Evolutionary conservation across 352 stramenopile genomes (phyloP), one percentile per base, ranked within the genome.

Genomic region (Thraustochytrium sp.): DNA sequence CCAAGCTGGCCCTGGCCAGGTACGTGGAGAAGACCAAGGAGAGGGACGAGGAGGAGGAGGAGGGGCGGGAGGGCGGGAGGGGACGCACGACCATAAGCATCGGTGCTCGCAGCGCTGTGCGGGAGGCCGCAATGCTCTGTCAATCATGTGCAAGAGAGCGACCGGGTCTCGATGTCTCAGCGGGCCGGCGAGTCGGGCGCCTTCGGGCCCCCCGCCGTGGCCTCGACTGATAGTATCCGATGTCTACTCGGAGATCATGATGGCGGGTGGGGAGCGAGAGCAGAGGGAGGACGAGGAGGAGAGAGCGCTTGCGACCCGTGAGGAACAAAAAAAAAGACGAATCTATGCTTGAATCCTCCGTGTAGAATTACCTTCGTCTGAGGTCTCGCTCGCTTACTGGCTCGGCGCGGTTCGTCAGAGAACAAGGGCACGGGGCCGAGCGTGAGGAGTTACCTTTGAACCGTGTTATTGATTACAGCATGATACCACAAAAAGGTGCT

Each of bases 401-500:
- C 21, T 8, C 5, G 8, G 31, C 62, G 62, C 21, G 62, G 5
- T 54, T 74, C 29, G 31, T 5, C 26, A 8, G 36, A 4, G 18
- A 55, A 11, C 1, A 29, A 13, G 18, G 26, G 36, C 18, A 29
- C 61, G 18, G 23, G 42, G 42, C 29, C 29, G 46, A 62, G 42
- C 26, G 64, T 29, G 49, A 62, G 16, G 18, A 62, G 68, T 37
- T 61, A 46, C 49, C 26, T 62, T 73, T 77, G 65, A 62, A 62
- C 65, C 65, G 65, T 77, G 65, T 77, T 77, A 44, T 62, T 62
- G 65, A 77, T 77, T 31, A 72, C 36, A 11, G 26, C n/a, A n/a
- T 64, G 64, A 77, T 61, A 55, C 46, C 49, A 62, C 42, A 77
- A 62, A 44, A 31, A 55, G 49, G 26, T 23, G 18, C 26, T 55